Evolutionary conservation across 768 basidiomycete species (phyloP).

Genomic region (Agrocybe praecox): DNA sequence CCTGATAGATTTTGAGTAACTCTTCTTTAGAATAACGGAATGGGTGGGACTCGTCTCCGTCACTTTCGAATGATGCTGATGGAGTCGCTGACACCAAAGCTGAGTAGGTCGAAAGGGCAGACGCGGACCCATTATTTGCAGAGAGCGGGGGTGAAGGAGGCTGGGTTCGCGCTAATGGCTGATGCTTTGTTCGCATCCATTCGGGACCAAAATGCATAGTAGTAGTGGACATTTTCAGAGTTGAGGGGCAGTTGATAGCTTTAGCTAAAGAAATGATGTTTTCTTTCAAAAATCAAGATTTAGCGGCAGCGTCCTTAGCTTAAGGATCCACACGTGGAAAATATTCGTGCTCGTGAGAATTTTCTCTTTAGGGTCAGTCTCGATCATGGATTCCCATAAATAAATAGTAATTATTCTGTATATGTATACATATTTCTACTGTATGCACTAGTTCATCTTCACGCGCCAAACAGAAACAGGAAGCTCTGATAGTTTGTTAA

Average conservation of each 20-base stretch:
- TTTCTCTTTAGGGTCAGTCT: constrained; percentile 43
- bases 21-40: constrained; percentile 89
- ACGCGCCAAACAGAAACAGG: constrained; percentile 76
- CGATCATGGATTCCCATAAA: neutral
- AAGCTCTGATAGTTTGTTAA: constrained; percentile 45
- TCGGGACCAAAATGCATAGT: constrained; percentile 92
- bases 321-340: constrained; percentile 40
- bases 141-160: constrained; percentile 65
- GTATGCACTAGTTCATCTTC: constrained; percentile 35
- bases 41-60: constrained; percentile 67
- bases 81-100: constrained; percentile 63
- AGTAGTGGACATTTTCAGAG: constrained; percentile 50
- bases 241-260: constrained; percentile 9
- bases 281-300: constrained; percentile 36
- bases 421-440: constrained; percentile 19
- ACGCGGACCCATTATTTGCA: constrained; percentile 38
- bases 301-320: constrained; percentile 19
- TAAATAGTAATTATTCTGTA: neutral
- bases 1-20: constrained; percentile 80
- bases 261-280: constrained; percentile 20
- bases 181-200: constrained; percentile 88
- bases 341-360: constrained; percentile 31
- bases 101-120: constrained; percentile 68
- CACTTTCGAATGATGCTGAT: constrained; percentile 51
- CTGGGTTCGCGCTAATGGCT: constrained; percentile 52